Evolutionary conservation across 2,329 filamentous ascomycete genomes (phyloP).

Genomic region (Ophiognomonia clavigignenti-juglandacearum): DNA sequence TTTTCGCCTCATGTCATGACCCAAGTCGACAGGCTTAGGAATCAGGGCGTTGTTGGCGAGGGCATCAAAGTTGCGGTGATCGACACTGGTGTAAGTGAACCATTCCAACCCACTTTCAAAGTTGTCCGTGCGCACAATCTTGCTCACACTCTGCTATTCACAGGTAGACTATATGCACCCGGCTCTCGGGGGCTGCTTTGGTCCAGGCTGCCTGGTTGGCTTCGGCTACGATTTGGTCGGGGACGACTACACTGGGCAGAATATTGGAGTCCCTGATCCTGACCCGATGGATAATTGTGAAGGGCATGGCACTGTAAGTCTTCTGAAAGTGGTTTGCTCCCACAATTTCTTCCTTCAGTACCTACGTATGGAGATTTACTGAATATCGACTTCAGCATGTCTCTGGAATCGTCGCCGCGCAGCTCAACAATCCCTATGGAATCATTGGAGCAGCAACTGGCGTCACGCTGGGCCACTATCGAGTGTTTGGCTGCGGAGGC

Average conservation of each 20-base stretch:
- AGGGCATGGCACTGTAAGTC: conserved; percentile 48
- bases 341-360: too few relatives aligned
- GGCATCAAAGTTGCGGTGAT: conserved; percentile 50
- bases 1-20: conserved; percentile 52
- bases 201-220: conserved; percentile 51
- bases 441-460: conserved; percentile 54
- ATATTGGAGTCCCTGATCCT: conserved; percentile 37
- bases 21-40: conserved; percentile 48
- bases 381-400: too few relatives aligned
- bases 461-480: conserved; percentile 51
- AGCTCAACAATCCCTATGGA: conserved; percentile 46
- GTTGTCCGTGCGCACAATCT: neutral
- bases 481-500: conserved; percentile 52
- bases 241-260: conserved; percentile 40
- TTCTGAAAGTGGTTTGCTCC: neutral
- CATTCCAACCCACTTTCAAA: neutral
- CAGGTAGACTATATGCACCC: conserved; percentile 59
- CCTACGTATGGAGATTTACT: too few relatives aligned
- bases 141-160: conserved; percentile 14
- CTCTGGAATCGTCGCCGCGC: conserved; percentile 58
- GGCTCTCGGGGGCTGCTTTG: conserved; percentile 61
- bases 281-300: conserved; percentile 53
- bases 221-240: conserved; percentile 56
- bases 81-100: conserved; percentile 45
- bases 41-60: conserved; percentile 42